Evolutionary conservation across 2,329 filamentous ascomycete genomes (phyloP).

Genomic region (Colletotrichum noveboracense): DNA sequence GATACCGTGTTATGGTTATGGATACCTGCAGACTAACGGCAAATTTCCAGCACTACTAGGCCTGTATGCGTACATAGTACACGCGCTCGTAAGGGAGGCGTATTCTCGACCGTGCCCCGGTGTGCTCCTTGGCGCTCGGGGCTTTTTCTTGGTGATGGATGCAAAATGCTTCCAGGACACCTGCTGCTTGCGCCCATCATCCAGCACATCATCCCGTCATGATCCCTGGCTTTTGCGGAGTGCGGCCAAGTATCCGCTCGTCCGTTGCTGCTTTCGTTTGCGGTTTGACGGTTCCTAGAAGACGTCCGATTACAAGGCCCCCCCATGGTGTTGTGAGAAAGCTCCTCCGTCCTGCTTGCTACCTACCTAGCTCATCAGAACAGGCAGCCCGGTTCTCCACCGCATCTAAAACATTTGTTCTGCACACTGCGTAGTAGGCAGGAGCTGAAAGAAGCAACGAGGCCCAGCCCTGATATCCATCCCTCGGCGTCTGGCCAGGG

Average conservation of each 20-base stretch:
- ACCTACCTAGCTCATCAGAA: not conserved
- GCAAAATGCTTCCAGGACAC: not conserved
- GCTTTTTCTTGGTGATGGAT: not conserved
- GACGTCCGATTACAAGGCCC: not conserved
- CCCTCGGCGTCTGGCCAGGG: not conserved
- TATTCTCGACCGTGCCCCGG: not conserved
- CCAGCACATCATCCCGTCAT: not conserved
- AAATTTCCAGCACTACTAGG: not conserved
- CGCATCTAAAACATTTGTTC: constrained; percentile 9
- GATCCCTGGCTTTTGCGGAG: not conserved
- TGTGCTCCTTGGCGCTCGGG: not conserved
- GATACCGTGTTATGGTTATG: not conserved
- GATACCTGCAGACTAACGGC: not conserved
- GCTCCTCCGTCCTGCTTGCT: not conserved
- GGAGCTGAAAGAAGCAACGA: constrained; percentile 4
- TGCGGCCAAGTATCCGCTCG: not conserved
- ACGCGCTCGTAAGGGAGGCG: not conserved
- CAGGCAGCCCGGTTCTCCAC: not conserved
- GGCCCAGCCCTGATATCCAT: not conserved
- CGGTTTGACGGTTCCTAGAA: not conserved
- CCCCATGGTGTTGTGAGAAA: not conserved
- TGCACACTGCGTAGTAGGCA: not conserved
- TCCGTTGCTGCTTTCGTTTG: not conserved
- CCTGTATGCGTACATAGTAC: not conserved
- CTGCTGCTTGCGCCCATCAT: not conserved